These are phyloP conservation scores for Dittrichia graveolens DNA, from an alignment of 129 eudicot species.

Conservation along the genomic window DNA sequence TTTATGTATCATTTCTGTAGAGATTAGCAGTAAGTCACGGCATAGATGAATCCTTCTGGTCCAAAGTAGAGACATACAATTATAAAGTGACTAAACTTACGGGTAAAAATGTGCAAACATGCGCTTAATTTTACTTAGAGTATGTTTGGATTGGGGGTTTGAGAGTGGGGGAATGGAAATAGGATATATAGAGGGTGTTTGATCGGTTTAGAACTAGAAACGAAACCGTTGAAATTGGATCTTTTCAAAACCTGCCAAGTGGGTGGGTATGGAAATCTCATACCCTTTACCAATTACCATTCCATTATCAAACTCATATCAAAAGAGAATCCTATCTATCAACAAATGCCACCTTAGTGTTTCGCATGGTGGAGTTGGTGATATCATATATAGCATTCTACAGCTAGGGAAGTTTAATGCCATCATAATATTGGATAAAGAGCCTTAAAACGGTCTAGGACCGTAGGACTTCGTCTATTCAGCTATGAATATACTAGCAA, in stretches of 20 bases:
- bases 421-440: slow-evolving; percentile 1
- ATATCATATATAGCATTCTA: not conserved
- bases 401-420: not conserved
- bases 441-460: slow-evolving; percentile 11
- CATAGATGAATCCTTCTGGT: not conserved
- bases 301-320: too few relatives aligned
- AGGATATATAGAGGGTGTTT: too few relatives aligned
- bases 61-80: not conserved
- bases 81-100: not conserved
- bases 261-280: too few relatives aligned
- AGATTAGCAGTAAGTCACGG: not conserved
- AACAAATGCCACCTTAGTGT: too few relatives aligned
- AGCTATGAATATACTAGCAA: slow-evolving; percentile 4
- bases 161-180: too few relatives aligned
- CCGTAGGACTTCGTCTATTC: slow-evolving; percentile 1
- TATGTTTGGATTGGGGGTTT: not conserved
- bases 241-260: too few relatives aligned
- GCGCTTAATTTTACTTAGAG: not conserved
- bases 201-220: too few relatives aligned
- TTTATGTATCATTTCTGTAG: not conserved
- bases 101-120: not conserved
- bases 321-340: too few relatives aligned
- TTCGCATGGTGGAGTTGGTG: too few relatives aligned
- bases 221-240: too few relatives aligned
- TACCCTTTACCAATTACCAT: too few relatives aligned